Evolutionary conservation across 2,329 filamentous ascomycete genomes (phyloP).

Genomic region (Fusarium lateritium): DNA sequence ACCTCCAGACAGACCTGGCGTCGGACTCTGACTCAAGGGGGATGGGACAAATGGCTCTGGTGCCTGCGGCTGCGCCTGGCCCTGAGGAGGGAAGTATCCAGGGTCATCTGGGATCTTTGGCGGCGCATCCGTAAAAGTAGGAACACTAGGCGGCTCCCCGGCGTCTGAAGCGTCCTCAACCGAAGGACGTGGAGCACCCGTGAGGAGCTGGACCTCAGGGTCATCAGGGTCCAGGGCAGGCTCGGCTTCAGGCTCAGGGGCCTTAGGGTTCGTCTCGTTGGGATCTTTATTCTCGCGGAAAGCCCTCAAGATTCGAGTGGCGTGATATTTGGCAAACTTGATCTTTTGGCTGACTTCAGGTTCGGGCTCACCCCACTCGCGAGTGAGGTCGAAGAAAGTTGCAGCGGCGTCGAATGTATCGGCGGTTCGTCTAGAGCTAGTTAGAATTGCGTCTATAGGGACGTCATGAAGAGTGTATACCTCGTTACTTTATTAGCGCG

Average conservation of each 20-base stretch:
- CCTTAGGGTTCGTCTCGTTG: conserved; percentile 88
- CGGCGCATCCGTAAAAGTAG: conserved; percentile 47
- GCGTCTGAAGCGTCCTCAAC: conserved; percentile 69
- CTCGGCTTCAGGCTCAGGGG: conserved; percentile 62
- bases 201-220: conserved; percentile 71
- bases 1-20: conserved; percentile 38
- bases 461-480: conserved; percentile 58
- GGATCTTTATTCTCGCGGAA: conserved; percentile 93
- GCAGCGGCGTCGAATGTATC: conserved; percentile 94
- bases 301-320: conserved; percentile 89
- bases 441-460: conserved; percentile 3
- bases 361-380: conserved; percentile 85
- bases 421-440: conserved; percentile 80
- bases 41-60: conserved; percentile 54
- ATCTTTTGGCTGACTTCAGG: conserved; percentile 86
- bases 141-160: conserved; percentile 51
- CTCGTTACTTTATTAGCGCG: conserved; percentile 86
- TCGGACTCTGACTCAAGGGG: conserved; percentile 53
- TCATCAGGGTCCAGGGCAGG: conserved; percentile 73
- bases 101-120: conserved; percentile 49
- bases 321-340: conserved; percentile 97
- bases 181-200: conserved; percentile 58
- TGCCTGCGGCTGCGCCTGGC: conserved; percentile 23
- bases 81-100: conserved; percentile 54
- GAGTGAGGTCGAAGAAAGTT: conserved; percentile 90